Evolutionary conservation across 2,329 filamentous ascomycete genomes (phyloP).

Genomic region (Fusarium sterilihyphosum): DNA sequence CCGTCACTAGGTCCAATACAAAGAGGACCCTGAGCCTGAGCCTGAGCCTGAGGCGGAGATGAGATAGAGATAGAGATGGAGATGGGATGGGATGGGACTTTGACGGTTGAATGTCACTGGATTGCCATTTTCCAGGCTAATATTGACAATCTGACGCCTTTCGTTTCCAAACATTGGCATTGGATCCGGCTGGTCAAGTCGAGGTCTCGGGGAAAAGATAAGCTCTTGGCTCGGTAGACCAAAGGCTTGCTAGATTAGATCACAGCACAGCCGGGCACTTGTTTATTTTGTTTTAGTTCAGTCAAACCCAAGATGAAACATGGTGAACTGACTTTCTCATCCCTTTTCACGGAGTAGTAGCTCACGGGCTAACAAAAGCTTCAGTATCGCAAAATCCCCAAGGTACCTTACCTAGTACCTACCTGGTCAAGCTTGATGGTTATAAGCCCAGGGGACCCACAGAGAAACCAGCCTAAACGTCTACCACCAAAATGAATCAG

Average conservation of each 20-base stretch:
- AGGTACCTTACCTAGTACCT: not conserved
- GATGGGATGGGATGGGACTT: conserved; percentile 4
- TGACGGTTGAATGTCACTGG: not conserved
- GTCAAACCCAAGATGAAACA: conserved; percentile 17
- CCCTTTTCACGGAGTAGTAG: not conserved
- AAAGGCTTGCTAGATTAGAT: not conserved
- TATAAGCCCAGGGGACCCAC: conserved; percentile 15
- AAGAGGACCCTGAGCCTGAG: not conserved
- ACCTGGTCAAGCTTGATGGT: not conserved
- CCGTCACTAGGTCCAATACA: not conserved
- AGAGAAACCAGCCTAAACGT: conserved; percentile 17
- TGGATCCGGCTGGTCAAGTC: conserved; percentile 8
- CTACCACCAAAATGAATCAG: conserved; percentile 27
- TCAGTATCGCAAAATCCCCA: not conserved
- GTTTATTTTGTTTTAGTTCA: conserved; percentile 10
- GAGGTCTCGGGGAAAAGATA: not conserved
- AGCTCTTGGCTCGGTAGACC: not conserved
- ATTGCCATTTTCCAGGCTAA: not conserved
- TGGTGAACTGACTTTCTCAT: not conserved
- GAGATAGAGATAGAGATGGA: conserved; percentile 1
- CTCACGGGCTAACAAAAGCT: not conserved
- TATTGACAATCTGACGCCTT: not conserved
- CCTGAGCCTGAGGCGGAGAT: conserved; percentile 1
- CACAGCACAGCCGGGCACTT: not conserved
- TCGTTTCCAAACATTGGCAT: not conserved